A percentile compares a stretch with the other conserved stretches of the same genome.
These are phyloP conservation scores for Recurvomyces mirabilis DNA, from an alignment of 495 filamentous ascomycete species.

Conservation along the genomic window DNA sequence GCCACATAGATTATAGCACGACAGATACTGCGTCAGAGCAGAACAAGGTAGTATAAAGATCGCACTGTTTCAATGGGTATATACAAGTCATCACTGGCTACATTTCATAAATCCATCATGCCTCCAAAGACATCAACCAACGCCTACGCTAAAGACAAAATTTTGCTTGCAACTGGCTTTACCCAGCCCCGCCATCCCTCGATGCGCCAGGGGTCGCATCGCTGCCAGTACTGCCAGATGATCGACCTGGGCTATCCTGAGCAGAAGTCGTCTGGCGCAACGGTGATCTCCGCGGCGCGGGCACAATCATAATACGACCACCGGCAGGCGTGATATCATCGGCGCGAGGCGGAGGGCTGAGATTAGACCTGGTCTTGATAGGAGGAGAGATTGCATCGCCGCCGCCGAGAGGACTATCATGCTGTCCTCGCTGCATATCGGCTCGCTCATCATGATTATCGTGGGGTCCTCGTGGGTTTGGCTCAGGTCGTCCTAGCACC, in stretches of 20 bases:
- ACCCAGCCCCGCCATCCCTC: background rate
- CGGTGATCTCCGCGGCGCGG: slow-evolving; percentile 4
- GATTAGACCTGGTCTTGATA: background rate
- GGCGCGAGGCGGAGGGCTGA: background rate
- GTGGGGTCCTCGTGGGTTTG: too few relatives aligned
- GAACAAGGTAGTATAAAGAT: too few relatives aligned
- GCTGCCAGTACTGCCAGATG: background rate
- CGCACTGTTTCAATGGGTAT: background rate
- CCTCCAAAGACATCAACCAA: slow-evolving; percentile 48
- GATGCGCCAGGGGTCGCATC: background rate
- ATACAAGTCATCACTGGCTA: background rate
- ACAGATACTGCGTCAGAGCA: too few relatives aligned
- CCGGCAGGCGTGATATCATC: background rate
- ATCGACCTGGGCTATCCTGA: too few relatives aligned
- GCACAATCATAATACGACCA: background rate
- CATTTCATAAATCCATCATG: background rate
- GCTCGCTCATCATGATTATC: background rate
- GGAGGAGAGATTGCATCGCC: background rate
- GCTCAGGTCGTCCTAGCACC: too few relatives aligned
- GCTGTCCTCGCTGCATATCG: background rate
- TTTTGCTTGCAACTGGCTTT: background rate
- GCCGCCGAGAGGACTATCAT: background rate
- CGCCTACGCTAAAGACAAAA: slow-evolving; percentile 42
- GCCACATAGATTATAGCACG: too few relatives aligned
- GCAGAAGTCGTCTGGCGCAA: background rate